Base-by-base conservation (phyloP, 2,329 filamentous ascomycete species). In the Penicillium hordei region DNA sequence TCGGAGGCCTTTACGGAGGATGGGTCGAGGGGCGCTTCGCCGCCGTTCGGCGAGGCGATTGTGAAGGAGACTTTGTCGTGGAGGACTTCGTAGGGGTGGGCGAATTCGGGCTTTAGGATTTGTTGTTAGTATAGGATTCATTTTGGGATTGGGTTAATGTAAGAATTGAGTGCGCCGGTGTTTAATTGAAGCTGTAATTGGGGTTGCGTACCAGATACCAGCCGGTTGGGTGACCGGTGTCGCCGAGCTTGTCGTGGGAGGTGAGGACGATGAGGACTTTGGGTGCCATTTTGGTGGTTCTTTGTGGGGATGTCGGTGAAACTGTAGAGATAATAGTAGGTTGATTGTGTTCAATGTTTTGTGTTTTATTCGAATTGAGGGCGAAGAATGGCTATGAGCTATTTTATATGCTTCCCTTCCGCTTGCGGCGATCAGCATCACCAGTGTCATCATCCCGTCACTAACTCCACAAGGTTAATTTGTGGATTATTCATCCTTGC, bases 201-300 rank as follows among this genome's bases (percentile, higher is more conserved):
- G 33, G 21, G 31, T 33, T 25, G 40, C 66, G 48, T 77, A 87
- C 85, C 67, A 91, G 77, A 70, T 85, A 91, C 88, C 88, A 91
- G 62, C 89, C 89, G 0, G 88, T 90, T 10, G 82, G 81, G 54
- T 76, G 73, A 61, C 73, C 72, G 44, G 70, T 73, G 65, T 70
- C 67, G 51, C 76, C 76, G 51, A 82, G 73, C 60, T 76, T 73
- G 62, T 74, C 72, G 71, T 83, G 80, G 60, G 87, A 90, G 63
- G 86, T 89, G 60, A 91, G 83, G 57, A 91, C 84, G 72, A 90
- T 76, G 76, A 91, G 87, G 62, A 91, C 76, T 72, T 88, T 89
- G 39, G 81, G 80, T 5, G 73, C 58, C 70, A 73, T 72, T 55
- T 29, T 68, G 52, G 25, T n/a, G 19, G 45, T 29, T 31, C 57